Percentiles rank a stretch among this genome's conserved stretches.
Evolutionary conservation across 352 stramenopile genomes (phyloP).

Genomic region (Peronosclerospora sorghi): DNA sequence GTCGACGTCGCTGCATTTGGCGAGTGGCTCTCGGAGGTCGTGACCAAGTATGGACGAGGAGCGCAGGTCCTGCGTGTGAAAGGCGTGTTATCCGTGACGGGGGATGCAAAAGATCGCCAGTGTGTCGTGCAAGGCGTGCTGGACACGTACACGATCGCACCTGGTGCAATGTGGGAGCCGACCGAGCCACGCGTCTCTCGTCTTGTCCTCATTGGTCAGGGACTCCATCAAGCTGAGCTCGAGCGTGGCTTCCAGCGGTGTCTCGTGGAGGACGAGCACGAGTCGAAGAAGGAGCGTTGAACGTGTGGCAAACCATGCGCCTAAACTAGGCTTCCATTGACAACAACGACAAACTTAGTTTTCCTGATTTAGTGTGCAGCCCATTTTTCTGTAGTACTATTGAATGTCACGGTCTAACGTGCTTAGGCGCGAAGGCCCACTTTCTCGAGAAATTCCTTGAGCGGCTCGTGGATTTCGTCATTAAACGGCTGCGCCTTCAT

Average conservation of each 20-base stretch:
- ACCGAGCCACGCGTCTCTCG: conserved; percentile 29
- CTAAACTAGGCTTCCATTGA: background rate
- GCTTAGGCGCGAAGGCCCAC: conserved; percentile 16
- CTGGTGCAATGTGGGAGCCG: conserved; percentile 23
- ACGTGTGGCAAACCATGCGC: background rate
- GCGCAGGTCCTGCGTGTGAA: conserved; percentile 56
- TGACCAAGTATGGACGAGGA: conserved; percentile 40
- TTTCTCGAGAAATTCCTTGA: conserved; percentile 20
- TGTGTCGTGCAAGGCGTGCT: conserved; percentile 63
- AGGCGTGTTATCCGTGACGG: conserved; percentile 37
- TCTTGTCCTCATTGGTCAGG: conserved; percentile 55
- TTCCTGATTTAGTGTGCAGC: too few species aligned
- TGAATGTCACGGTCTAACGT: background rate
- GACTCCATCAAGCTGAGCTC: conserved; percentile 32
- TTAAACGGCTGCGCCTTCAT: conserved; percentile 48
- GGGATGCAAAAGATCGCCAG: conserved; percentile 22
- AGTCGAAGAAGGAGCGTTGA: conserved; percentile 7
- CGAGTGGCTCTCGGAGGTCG: conserved; percentile 48
- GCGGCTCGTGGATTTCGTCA: conserved; percentile 36
- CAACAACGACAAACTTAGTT: too few species aligned
- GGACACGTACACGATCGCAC: conserved; percentile 68
- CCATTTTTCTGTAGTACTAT: too few species aligned
- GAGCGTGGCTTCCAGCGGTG: conserved; percentile 38
- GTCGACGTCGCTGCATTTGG: conserved; percentile 42
- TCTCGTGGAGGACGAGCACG: conserved; percentile 9